Percentiles rank a stretch among this genome's conserved stretches.
Conservation (phyloP, 192 early-diverging fungal genomes). For the Umbelopsis sp. region DNA sequence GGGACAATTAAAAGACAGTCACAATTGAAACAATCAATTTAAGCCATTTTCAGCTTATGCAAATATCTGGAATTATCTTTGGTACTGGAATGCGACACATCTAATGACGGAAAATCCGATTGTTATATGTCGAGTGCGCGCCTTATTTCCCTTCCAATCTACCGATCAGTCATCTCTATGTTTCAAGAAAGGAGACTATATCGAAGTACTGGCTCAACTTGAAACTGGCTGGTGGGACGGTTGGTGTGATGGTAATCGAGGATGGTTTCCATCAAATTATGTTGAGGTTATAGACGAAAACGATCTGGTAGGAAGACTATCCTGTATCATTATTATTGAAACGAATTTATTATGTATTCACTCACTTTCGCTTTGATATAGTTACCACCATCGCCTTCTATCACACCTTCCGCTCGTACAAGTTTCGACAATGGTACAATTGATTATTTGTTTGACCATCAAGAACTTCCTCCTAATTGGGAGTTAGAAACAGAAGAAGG, state of each 20-base stretch:
- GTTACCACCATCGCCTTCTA: not conserved
- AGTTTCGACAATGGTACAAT: not conserved
- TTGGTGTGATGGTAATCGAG: slow-evolving; percentile 72
- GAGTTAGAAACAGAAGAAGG: slow-evolving; percentile 23
- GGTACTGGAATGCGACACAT: slow-evolving; percentile 8
- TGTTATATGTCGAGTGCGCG: slow-evolving; percentile 53
- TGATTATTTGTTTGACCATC: not conserved
- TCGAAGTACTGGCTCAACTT: slow-evolving; percentile 88
- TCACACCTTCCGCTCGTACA: not conserved
- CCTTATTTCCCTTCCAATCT: slow-evolving; percentile 88
- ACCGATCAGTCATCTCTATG: slow-evolving; percentile 76
- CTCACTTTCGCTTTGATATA: not conserved
- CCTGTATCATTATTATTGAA: not conserved
- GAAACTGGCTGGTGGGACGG: slow-evolving; percentile 99
- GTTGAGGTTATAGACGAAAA: slow-evolving; percentile 61
- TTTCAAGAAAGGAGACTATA: slow-evolving; percentile 84
- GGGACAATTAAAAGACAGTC: slow-evolving; percentile 9
- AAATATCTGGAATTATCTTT: not conserved
- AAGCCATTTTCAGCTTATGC: not conserved
- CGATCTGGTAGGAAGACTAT: slow-evolving; percentile 48
- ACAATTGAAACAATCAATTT: not conserved
- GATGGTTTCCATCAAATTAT: slow-evolving; percentile 92
- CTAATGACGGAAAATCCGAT: slow-evolving; percentile 9
- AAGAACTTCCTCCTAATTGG: slow-evolving; percentile 28
- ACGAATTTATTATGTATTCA: too few relatives aligned